Base-by-base conservation (phyloP, 2,329 filamentous ascomycete genomes). In the Ophiocordyceps unilateralis region DNA sequence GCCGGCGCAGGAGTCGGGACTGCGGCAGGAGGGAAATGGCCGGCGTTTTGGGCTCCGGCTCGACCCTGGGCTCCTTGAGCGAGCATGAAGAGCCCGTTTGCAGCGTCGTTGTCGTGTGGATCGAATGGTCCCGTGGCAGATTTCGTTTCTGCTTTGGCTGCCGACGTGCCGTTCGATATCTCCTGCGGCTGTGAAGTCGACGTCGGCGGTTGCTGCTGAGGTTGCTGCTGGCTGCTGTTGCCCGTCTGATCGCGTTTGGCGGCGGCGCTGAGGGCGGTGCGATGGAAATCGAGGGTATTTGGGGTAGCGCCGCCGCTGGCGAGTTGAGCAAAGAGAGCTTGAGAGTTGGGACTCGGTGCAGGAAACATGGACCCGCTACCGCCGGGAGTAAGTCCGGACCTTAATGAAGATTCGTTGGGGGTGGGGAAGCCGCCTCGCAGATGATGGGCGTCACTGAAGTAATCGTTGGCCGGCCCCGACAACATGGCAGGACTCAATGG, bases 321-420 rank as follows among this genome's bases (percentile, higher is more conserved):
- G 32, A 91, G 66, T 50, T 83, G 81, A 47, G 81, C 81, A 61
- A 88, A 85, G 7, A 95, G 65, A 41, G 83, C 82, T 65, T 87
- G 81, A 0, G 85, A 84, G 58, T 84, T 93, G 30, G 86, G 88
- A 58, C 83, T 93, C 2, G 86, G 82, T 43, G 82, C 84, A 44
- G 89, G 87, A 68, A 96, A 96, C 86, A 96, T 96, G 53, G 88
- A 93, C 53, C 88, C 89, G 58, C 88, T 87, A 51, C 89, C 89
- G 47, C 91, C 91, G 41, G 91, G 91, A 43, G 91, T 96, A 51
- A 96, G 65, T 44, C 91, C 91, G 46, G 87, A 91, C 47, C 91
- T 75, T 42, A 96, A 67, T 3, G 86, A 93, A 8, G 89, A 96
- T 64, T 98, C 91, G 75, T 95, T 95, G 1, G 89, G 89, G 4